Evolutionary conservation across 202 grass and related monocot genomes (phyloP).

Genomic region (Zoysia matrella): DNA sequence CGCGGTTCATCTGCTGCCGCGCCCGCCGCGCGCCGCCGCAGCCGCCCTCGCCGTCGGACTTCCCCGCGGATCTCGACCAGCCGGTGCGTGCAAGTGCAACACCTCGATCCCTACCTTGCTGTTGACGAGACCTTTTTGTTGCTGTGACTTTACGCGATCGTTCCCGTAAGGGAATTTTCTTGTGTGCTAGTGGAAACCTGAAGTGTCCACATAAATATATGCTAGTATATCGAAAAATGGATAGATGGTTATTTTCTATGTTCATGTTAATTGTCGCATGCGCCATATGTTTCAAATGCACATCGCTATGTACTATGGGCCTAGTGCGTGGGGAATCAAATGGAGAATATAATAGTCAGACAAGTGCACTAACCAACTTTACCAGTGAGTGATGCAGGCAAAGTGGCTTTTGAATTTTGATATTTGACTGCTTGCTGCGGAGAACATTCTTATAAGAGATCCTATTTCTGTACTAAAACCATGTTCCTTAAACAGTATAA

Average conservation of each 20-base stretch:
- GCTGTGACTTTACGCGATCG: neutral
- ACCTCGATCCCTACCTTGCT: neutral
- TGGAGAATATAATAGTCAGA: slow-evolving; percentile 8
- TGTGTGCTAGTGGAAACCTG: neutral
- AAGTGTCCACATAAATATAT: neutral
- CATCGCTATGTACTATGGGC: slow-evolving; percentile 5
- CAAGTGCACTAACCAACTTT: slow-evolving; percentile 19
- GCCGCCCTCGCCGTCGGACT: slow-evolving; percentile 30
- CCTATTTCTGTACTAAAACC: neutral
- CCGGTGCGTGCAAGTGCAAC: slow-evolving; percentile 44
- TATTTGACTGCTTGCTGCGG: neutral
- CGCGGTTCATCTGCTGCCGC: slow-evolving; percentile 68
- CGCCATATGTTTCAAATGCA: neutral
- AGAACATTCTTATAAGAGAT: neutral
- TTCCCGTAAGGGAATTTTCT: slow-evolving; percentile 19
- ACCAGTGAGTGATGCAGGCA: slow-evolving; percentile 19
- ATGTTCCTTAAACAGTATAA: neutral
- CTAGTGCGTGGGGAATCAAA: neutral
- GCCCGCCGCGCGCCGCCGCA: slow-evolving; percentile 14
- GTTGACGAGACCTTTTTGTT: neutral
- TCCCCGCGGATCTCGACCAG: slow-evolving; percentile 54
- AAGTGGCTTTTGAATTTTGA: slow-evolving; percentile 9
- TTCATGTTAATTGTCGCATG: neutral
- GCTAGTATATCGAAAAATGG: neutral
- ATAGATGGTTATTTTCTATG: neutral